These are phyloP conservation scores for Phycomyces nitens DNA, from an alignment of 192 early-diverging fungal species.

Conservation along the genomic window DNA sequence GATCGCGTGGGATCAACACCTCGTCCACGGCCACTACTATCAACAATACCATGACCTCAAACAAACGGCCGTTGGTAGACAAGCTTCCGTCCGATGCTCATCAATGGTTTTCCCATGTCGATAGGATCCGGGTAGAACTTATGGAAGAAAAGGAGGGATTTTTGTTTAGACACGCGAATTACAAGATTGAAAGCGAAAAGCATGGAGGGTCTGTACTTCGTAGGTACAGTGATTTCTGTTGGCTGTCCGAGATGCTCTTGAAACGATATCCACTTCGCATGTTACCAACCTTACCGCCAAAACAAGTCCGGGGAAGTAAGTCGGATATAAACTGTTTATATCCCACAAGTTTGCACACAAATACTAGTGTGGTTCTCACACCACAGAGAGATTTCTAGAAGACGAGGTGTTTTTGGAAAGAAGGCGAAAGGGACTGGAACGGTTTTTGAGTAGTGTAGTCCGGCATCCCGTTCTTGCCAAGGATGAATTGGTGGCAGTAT, in stretches of 20 bases:
- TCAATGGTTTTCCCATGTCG: constrained; percentile 54
- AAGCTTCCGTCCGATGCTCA: constrained; percentile 33
- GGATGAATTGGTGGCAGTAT: constrained; percentile 59
- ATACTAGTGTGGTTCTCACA: no score
- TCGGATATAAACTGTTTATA: no score
- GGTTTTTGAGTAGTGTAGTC: constrained; percentile 72
- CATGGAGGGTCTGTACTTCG: constrained; percentile 60
- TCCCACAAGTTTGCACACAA: no score
- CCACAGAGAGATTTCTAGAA: constrained; percentile 38
- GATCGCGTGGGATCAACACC: background rate
- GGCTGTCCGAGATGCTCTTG: constrained; percentile 76
- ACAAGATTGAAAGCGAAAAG: constrained; percentile 75
- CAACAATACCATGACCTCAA: constrained; percentile 1
- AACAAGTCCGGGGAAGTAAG: constrained; percentile 73
- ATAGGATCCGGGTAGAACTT: constrained; percentile 50
- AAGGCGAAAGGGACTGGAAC: constrained; percentile 58
- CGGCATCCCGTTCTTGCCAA: constrained; percentile 70
- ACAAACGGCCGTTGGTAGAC: constrained; percentile 3
- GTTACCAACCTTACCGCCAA: constrained; percentile 81
- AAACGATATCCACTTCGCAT: constrained; percentile 83
- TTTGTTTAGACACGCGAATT: constrained; percentile 84
- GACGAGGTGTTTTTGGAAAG: constrained; percentile 62
- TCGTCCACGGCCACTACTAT: background rate
- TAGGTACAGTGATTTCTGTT: constrained; percentile 91
- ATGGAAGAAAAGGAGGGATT: constrained; percentile 52